phyloP scores from a whole-genome alignment of 352 stramenopile species.

The Poterioochromonas sp. region DNA sequence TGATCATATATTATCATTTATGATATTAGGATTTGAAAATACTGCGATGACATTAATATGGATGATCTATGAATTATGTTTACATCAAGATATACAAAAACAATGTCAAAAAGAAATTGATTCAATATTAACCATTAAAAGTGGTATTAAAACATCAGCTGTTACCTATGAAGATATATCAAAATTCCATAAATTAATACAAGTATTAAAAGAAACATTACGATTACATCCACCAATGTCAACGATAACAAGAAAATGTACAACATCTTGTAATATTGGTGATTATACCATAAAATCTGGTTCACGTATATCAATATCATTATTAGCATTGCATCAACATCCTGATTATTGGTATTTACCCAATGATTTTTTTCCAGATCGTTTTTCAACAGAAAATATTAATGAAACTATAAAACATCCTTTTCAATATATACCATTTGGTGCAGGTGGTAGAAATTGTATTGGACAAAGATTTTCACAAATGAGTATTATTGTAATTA shows the following conservation, averaged over 20 bases:
- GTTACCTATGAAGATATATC: conserved; percentile 18
- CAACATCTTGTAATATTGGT: background rate
- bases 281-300: background rate
- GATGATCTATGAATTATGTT: background rate
- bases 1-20: background rate
- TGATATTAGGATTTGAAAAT: background rate
- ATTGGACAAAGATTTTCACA: conserved; percentile 27
- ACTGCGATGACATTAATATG: background rate
- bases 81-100: background rate
- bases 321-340: conserved; percentile 19
- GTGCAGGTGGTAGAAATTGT: conserved; percentile 2
- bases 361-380: conserved; percentile 20
- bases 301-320: background rate
- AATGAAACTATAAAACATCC: conserved; percentile 16
- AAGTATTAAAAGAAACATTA: conserved; percentile 27
- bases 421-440: conserved; percentile 27
- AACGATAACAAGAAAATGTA: conserved; percentile 8
- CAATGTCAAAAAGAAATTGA: conserved; percentile 10
- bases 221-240: conserved; percentile 3
- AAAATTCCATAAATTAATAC: background rate
- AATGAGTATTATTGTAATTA: conserved; percentile 12
- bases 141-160: background rate
- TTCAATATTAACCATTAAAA: background rate
- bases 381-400: conserved; percentile 26
- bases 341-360: conserved; percentile 24